These are phyloP conservation scores for Fusarium dimerum DNA, from an alignment of 2,329 filamentous ascomycete species.

Conservation along the genomic window DNA sequence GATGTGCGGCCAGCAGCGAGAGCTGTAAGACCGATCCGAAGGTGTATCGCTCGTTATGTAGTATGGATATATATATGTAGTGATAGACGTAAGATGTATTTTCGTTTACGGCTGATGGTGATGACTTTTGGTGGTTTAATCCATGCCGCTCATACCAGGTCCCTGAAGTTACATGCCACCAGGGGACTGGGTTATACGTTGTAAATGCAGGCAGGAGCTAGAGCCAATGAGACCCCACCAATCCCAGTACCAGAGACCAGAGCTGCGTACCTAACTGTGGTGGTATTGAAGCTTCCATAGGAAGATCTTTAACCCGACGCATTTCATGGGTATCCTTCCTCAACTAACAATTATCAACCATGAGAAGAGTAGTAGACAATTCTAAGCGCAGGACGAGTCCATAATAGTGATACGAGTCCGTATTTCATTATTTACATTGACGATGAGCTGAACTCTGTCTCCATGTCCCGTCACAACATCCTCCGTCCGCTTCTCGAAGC, in stretches of 20 bases:
- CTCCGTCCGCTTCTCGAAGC: constrained; percentile 17
- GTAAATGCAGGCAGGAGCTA: neutral
- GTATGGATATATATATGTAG: neutral
- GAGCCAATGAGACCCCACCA: neutral
- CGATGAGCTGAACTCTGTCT: neutral
- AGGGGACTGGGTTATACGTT: neutral
- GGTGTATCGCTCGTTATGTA: constrained; percentile 8
- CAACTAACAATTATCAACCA: too few relatives aligned
- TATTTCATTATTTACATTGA: neutral
- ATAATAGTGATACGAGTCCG: too few relatives aligned
- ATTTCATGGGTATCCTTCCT: constrained; percentile 3
- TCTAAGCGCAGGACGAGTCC: too few relatives aligned
- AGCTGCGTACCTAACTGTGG: neutral
- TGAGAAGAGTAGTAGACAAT: too few relatives aligned
- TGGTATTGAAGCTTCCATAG: constrained; percentile 3
- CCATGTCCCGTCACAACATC: constrained; percentile 17
- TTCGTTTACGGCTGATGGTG: constrained; percentile 16
- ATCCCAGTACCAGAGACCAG: neutral
- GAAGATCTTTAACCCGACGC: constrained; percentile 36
- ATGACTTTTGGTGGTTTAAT: constrained; percentile 13
- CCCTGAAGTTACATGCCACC: constrained; percentile 26
- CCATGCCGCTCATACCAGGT: constrained; percentile 9
- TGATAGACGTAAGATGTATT: constrained; percentile 7
- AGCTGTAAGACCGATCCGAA: constrained; percentile 4
- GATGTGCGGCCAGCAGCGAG: constrained; percentile 23